These are phyloP conservation scores for Trichoderma aggressivum DNA, from an alignment of 2,329 filamentous ascomycete genomes.

Conservation along the genomic window DNA sequence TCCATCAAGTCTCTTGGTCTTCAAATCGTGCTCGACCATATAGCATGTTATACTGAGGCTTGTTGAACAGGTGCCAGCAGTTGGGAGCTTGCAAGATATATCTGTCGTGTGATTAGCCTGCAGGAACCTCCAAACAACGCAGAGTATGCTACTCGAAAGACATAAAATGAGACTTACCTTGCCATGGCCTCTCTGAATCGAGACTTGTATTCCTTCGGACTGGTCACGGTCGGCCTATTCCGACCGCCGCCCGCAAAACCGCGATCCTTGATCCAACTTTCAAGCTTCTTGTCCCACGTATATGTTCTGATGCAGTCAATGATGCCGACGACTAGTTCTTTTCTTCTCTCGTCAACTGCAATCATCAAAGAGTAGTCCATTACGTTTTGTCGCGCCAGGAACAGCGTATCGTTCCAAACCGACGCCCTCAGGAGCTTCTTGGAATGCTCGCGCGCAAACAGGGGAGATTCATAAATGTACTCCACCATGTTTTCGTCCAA, in stretches of 20 bases:
- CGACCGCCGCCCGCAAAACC: constrained; percentile 74
- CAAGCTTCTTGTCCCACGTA: constrained; percentile 99
- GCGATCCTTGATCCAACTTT: constrained; percentile 98
- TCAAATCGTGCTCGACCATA: constrained; percentile 40
- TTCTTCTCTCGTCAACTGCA: constrained; percentile 83
- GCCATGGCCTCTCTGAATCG: constrained; percentile 96
- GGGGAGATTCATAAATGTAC: constrained; percentile 94
- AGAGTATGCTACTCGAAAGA: neutral
- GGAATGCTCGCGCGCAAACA: constrained; percentile 93
- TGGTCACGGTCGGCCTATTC: constrained; percentile 90
- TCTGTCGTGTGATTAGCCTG: constrained; percentile 31
- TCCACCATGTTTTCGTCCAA: constrained; percentile 99
- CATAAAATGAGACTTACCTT: constrained; percentile 54
- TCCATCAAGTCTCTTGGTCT: constrained; percentile 31
- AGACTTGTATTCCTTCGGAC: constrained; percentile 95
- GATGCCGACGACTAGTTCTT: constrained; percentile 93
- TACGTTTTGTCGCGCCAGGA: constrained; percentile 89
- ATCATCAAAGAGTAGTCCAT: constrained; percentile 99
- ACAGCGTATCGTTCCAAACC: constrained; percentile 97
- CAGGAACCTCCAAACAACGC: neutral
- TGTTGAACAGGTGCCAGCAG: constrained; percentile 69
- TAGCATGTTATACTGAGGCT: constrained; percentile 37
- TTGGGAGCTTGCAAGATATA: constrained; percentile 74
- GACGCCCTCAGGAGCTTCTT: constrained; percentile 89
- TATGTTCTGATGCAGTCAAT: constrained; percentile 98